Evolutionary conservation across 179 eudicot species (phyloP).

Genomic region (Spinacia oleracea): DNA sequence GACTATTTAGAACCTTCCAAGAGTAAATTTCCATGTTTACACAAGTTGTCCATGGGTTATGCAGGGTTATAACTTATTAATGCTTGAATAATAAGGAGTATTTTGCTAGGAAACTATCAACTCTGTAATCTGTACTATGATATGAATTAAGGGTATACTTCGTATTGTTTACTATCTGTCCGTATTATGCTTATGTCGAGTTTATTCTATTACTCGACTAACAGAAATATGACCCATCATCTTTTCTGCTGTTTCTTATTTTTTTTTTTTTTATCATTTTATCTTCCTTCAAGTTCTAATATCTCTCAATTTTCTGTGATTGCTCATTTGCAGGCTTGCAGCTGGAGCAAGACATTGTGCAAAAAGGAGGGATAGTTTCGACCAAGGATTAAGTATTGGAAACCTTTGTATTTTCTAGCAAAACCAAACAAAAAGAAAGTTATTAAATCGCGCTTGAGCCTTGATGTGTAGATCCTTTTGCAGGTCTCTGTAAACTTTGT

Average conservation of each 20-base stretch:
- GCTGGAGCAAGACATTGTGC: slow-evolving; percentile 47
- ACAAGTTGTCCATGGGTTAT: background rate
- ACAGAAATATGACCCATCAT: too few relatives aligned
- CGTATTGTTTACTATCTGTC: background rate
- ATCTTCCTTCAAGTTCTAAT: background rate
- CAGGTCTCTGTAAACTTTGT: background rate
- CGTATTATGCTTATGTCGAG: background rate
- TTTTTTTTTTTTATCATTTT: too few relatives aligned
- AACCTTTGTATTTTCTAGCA: too few relatives aligned
- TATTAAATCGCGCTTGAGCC: background rate
- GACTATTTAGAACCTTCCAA: background rate
- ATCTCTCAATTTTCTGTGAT: background rate
- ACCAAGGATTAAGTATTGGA: slow-evolving; percentile 15
- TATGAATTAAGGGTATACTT: background rate
- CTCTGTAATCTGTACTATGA: too few relatives aligned
- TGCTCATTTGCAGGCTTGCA: slow-evolving; percentile 28
- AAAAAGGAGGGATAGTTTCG: slow-evolving; percentile 46
- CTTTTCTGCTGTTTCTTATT: too few relatives aligned
- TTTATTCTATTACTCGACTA: too few relatives aligned
- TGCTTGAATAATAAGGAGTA: too few relatives aligned
- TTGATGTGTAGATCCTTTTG: slow-evolving; percentile 13
- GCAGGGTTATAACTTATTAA: too few relatives aligned
- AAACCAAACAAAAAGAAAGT: slow-evolving; percentile 2
- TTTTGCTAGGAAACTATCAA: too few relatives aligned
- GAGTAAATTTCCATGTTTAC: too few relatives aligned